Base-by-base conservation (phyloP, 140 eudicot species). In the Erigeron philadelphicus region DNA sequence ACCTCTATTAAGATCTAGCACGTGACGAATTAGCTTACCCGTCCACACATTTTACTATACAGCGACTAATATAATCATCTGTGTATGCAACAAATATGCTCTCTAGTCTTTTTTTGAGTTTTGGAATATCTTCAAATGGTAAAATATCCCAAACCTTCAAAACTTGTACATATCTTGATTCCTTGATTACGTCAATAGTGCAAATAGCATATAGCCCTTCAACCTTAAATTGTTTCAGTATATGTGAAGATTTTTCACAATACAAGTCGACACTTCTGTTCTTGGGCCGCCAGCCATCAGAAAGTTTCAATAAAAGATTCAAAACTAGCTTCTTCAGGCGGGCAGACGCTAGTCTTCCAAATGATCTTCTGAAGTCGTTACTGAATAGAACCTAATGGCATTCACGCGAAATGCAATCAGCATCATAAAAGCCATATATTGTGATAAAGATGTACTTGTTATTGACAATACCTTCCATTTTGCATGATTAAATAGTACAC, bases 281-380 rank as follows among this genome's bases (percentile, higher is more conserved):
- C 68, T 75, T 82, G 3, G 95, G 96, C 48, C 96, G 72, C 96
- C 96, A 89, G 5, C 96, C 96, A 65, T 72, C 74, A 17, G 95
- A 84, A 42, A 89, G 85, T 72, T 69, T 84, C 59, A 81, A 67
- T 35, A 89, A 56, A 25, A 81, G 77, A 68, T 80, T 78, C 11
- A 89, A 63, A 56, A 77, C 83, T 19, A 77, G 47, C 75, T 86
- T 31, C 38, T 31, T 31, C 5, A 31, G 3, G 4, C 38, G 38
- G 5, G 38, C 38, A 31, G 38, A 31, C 2, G 38, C 3, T 5
- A 31, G 5, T 5, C 3, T 31, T 31, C 38, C 38, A 31, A 31
- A 31, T 31, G 38, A 31, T 31, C 38, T 31, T 31, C 38, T 31
- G 38, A 31, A 31, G 38, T 31, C 38, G 38, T 31, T 5, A 31